Percentiles rank a stretch among this genome's conserved stretches.
phyloP scores from a whole-genome alignment of 768 basidiomycete genomes.

The Lentinula boryana region DNA sequence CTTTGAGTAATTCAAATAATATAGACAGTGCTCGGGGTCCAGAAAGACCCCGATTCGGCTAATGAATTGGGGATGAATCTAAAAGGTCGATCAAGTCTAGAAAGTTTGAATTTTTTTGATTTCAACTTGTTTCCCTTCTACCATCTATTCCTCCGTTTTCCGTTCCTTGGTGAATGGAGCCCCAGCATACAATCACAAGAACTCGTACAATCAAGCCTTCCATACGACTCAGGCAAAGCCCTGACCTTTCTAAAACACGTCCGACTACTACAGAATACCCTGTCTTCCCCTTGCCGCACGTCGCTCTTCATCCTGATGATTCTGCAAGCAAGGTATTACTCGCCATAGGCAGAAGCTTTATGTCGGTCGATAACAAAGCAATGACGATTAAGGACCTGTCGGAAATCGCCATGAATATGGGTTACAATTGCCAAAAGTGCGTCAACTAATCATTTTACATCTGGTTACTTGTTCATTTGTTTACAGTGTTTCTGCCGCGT shows the following conservation, averaged over 20 bases:
- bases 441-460: slow-evolving; percentile 21
- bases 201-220: slow-evolving; percentile 37
- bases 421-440: slow-evolving; percentile 73
- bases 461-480: slow-evolving; percentile 1
- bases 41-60: slow-evolving; percentile 4
- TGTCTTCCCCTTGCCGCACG: slow-evolving; percentile 39
- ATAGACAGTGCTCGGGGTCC: slow-evolving; percentile 5
- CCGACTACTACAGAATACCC: slow-evolving; percentile 14
- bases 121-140: slow-evolving; percentile 15
- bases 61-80: slow-evolving; percentile 5
- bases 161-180: slow-evolving; percentile 9
- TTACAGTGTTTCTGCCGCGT: slow-evolving; percentile 66
- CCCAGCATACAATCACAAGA: background rate
- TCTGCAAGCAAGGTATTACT: slow-evolving; percentile 66
- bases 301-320: slow-evolving; percentile 72
- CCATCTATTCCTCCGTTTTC: slow-evolving; percentile 21
- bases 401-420: slow-evolving; percentile 58
- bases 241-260: slow-evolving; percentile 30
- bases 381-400: slow-evolving; percentile 86
- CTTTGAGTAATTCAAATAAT: background rate
- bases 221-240: slow-evolving; percentile 40
- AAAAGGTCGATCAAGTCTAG: slow-evolving; percentile 1
- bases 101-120: slow-evolving; percentile 4
- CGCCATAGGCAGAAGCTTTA: slow-evolving; percentile 66
- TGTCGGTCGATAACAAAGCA: slow-evolving; percentile 75